These are phyloP conservation scores for Helicocarpus griseus DNA, from an alignment of 2,329 filamentous ascomycete species.

Conservation along the genomic window DNA sequence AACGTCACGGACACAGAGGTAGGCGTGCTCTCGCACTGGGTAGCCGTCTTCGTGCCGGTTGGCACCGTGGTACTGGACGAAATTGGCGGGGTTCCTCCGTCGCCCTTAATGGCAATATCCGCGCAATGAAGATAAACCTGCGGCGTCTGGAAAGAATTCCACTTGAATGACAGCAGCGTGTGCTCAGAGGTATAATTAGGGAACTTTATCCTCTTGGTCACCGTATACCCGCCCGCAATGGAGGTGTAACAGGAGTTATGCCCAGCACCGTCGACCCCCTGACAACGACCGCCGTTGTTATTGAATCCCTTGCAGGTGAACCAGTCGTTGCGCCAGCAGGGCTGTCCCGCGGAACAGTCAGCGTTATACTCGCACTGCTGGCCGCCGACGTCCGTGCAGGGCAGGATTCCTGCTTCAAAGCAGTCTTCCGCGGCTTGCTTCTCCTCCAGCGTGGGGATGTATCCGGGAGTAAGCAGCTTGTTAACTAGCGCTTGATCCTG, in stretches of 20 bases:
- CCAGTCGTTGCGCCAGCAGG: slow-evolving; percentile 41
- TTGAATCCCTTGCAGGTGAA: slow-evolving; percentile 43
- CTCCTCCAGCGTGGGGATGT: slow-evolving; percentile 38
- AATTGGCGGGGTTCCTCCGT: neutral
- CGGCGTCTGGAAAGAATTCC: slow-evolving; percentile 46
- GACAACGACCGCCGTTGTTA: slow-evolving; percentile 15
- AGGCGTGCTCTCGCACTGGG: neutral
- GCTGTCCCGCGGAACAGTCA: slow-evolving; percentile 33
- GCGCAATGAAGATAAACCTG: slow-evolving; percentile 42
- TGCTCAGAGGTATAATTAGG: slow-evolving; percentile 37
- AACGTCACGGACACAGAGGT: slow-evolving; percentile 50
- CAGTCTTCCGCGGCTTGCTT: slow-evolving; percentile 43
- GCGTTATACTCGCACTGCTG: slow-evolving; percentile 38
- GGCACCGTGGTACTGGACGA: neutral
- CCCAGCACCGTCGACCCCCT: slow-evolving; percentile 29
- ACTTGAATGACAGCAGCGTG: slow-evolving; percentile 40
- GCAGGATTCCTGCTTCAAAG: slow-evolving; percentile 36
- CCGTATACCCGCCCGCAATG: slow-evolving; percentile 40
- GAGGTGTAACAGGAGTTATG: slow-evolving; percentile 37
- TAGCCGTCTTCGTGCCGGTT: neutral
- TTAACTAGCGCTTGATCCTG: slow-evolving; percentile 39
- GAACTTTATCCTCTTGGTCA: slow-evolving; percentile 40
- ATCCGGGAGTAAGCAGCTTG: slow-evolving; percentile 36
- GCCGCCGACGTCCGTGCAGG: slow-evolving; percentile 39
- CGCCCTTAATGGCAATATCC: slow-evolving; percentile 34